These are phyloP conservation scores for Rhodotorula kratochvilovae DNA, from an alignment of 768 basidiomycete genomes.

Conservation along the genomic window DNA sequence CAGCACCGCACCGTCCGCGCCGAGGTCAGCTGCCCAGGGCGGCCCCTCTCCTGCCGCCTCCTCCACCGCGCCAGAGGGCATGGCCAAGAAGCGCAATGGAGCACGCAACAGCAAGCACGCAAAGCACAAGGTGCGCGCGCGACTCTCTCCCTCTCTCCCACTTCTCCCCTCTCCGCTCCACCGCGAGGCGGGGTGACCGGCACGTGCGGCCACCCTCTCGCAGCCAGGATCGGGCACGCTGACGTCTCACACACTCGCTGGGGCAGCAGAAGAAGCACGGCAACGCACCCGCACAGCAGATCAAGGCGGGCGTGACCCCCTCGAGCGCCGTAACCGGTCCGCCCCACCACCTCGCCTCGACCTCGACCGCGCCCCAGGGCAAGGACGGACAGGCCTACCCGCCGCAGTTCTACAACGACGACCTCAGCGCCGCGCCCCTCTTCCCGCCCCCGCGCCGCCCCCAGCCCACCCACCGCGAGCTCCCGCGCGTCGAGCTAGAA, in stretches of 20 bases:
- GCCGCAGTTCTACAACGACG: background rate
- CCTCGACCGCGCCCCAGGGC: too few relatives aligned
- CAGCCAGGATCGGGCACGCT: background rate
- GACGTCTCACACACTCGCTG: too few relatives aligned
- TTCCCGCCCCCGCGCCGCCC: background rate
- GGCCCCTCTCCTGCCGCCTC: background rate
- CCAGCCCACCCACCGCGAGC: background rate
- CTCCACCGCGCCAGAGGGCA: background rate
- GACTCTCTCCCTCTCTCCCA: background rate
- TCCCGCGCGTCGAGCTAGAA: conserved; percentile 3
- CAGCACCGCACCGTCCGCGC: background rate
- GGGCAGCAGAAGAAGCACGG: too few relatives aligned
- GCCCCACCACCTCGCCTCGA: too few relatives aligned
- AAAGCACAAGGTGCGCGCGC: background rate
- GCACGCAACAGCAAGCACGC: background rate
- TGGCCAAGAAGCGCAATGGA: background rate
- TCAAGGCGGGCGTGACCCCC: background rate
- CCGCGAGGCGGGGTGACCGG: too few relatives aligned
- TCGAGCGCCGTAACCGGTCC: too few relatives aligned
- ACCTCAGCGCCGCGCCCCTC: background rate
- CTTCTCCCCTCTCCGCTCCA: background rate
- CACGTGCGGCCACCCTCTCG: background rate
- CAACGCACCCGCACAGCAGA: background rate
- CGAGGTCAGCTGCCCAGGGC: too few relatives aligned
- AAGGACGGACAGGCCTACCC: too few relatives aligned